A percentile compares a stretch with the other conserved stretches of the same genome.
Evolutionary conservation across 345 rosid species (phyloP).

Genomic region (Pistacia vera): DNA sequence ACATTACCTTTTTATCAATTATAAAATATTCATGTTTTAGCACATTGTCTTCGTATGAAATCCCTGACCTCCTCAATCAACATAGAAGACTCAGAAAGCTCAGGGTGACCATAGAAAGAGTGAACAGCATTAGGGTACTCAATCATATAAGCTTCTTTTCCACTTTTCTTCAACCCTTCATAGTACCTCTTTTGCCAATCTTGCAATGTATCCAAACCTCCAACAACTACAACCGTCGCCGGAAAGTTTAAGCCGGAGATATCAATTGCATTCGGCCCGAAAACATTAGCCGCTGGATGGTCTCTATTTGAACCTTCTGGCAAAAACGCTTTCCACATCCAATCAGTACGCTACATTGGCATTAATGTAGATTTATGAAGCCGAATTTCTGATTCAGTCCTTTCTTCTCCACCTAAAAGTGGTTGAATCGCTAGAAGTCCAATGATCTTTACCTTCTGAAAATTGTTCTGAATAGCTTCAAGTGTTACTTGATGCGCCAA

Average conservation of each 20-base stretch:
- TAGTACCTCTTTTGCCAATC: slow-evolving; percentile 40
- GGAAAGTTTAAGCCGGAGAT: slow-evolving; percentile 17
- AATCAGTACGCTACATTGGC: slow-evolving; percentile 2
- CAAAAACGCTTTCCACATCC: slow-evolving; percentile 22
- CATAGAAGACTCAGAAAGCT: slow-evolving; percentile 24
- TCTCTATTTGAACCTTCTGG: slow-evolving; percentile 20
- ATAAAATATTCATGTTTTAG: background rate
- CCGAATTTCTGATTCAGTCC: slow-evolving; percentile 28
- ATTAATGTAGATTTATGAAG: background rate
- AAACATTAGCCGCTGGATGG: slow-evolving; percentile 6
- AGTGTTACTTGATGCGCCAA: slow-evolving; percentile 35
- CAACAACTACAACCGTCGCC: slow-evolving; percentile 6
- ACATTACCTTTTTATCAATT: too few relatives aligned
- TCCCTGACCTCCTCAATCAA: slow-evolving; percentile 22
- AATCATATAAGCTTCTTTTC: slow-evolving; percentile 26
- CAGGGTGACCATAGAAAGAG: slow-evolving; percentile 27
- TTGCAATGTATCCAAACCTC: slow-evolving; percentile 33
- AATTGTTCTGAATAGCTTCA: background rate
- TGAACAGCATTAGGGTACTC: slow-evolving; percentile 16
- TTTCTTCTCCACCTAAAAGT: slow-evolving; percentile 36
- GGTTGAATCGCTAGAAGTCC: slow-evolving; percentile 36
- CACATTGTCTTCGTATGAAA: slow-evolving; percentile 22
- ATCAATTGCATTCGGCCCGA: slow-evolving; percentile 8
- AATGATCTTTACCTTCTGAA: slow-evolving; percentile 5
- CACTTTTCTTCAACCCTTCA: slow-evolving; percentile 25